A percentile compares a stretch with the other conserved stretches of the same genome.
phyloP scores from a whole-genome alignment of 192 early-diverging fungal genomes.

The Haplosporangium gracile region DNA sequence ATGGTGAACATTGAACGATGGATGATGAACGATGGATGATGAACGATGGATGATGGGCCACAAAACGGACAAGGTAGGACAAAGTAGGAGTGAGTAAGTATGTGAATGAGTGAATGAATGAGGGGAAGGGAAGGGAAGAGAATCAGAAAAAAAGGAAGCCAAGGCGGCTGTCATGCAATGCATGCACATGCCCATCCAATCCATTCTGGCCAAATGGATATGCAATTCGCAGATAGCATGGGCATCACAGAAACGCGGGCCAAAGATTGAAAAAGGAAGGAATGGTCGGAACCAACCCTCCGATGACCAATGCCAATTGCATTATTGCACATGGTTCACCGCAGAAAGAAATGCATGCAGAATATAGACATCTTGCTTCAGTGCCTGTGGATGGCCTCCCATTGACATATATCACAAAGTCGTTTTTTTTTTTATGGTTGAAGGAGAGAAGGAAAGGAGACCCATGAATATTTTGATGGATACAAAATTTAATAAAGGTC shows the following conservation, averaged over 20 bases:
- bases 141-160: not conserved
- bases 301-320: not conserved
- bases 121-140: not conserved
- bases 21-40: not conserved
- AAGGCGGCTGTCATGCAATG: not conserved
- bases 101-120: not conserved
- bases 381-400: too few relatives aligned
- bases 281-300: not conserved
- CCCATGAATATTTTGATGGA: too few relatives aligned
- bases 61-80: not conserved
- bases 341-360: not conserved
- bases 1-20: not conserved
- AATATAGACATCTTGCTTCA: not conserved
- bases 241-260: not conserved
- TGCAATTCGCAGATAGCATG: not conserved
- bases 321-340: not conserved
- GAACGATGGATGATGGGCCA: not conserved
- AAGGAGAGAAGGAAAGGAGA: too few relatives aligned
- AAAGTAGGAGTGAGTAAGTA: not conserved
- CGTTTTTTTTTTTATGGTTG: too few relatives aligned
- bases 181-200: not conserved
- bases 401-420: too few relatives aligned
- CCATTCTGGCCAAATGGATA: not conserved
- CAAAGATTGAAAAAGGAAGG: not conserved
- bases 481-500: too few relatives aligned